Evolutionary conservation across 805 yeast genomes (phyloP).

Genomic region (Teunomyces cretensis): DNA sequence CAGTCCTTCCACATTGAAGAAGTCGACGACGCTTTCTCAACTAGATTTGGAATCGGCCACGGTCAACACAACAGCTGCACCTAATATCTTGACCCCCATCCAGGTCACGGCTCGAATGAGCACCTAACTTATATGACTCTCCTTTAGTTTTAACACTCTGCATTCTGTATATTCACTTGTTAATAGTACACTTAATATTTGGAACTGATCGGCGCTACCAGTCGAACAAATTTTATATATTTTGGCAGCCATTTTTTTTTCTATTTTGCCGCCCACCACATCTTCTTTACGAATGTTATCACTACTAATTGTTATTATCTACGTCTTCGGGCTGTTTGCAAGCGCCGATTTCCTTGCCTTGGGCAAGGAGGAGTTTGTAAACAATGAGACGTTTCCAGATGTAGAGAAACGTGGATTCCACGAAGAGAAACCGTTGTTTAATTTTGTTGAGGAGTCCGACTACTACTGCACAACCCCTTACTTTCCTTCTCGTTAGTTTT

Average conservation of each 20-base stretch:
- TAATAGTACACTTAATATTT: background rate
- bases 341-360: background rate
- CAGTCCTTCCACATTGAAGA: conserved; percentile 24
- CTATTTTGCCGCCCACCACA: background rate
- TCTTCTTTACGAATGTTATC: background rate
- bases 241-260: background rate
- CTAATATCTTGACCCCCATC: conserved; percentile 40
- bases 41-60: conserved; percentile 29
- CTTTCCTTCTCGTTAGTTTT: conserved; percentile 39
- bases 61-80: conserved; percentile 26
- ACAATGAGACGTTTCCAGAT: background rate
- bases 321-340: background rate
- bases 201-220: background rate
- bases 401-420: conserved; percentile 23
- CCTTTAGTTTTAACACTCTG: background rate
- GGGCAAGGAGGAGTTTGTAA: background rate
- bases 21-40: conserved; percentile 33
- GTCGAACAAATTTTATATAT: too few relatives aligned
- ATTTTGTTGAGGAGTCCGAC: conserved; percentile 26
- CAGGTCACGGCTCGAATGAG: conserved; percentile 44
- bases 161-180: conserved; percentile 1
- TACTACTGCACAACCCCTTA: conserved; percentile 28
- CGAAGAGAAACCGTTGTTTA: conserved; percentile 31
- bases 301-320: background rate
- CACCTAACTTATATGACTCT: conserved; percentile 16